Percentiles rank a stretch among this genome's conserved stretches.
These are phyloP conservation scores for Suillus sp. DNA, from an alignment of 768 basidiomycete species.

Conservation along the genomic window DNA sequence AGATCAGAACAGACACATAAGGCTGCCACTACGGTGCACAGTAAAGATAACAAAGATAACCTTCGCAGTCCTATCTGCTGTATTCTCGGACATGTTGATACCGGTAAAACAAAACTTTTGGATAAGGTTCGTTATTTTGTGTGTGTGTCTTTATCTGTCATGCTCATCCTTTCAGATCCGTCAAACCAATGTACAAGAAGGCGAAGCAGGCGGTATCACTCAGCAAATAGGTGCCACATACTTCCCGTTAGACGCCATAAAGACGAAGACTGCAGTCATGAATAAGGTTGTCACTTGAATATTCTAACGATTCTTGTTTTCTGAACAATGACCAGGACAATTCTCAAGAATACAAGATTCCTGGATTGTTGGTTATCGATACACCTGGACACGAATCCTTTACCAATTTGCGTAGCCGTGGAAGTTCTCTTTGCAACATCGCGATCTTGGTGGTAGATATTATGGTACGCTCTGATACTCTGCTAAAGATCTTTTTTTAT, in stretches of 20 bases:
- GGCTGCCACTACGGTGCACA: conserved; percentile 82
- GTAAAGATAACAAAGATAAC: conserved; percentile 89
- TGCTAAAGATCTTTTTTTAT: conserved; percentile 5
- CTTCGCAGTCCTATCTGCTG: conserved; percentile 97
- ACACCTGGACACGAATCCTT: conserved; percentile 99
- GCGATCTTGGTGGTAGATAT: conserved; percentile 99
- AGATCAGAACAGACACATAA: conserved; percentile 76
- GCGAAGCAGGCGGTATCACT: conserved; percentile 99
- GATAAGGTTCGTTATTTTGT: conserved; percentile 71
- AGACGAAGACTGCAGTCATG: conserved; percentile 90
- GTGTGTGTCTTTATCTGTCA: conserved; percentile 11
- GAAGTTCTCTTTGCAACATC: conserved; percentile 97
- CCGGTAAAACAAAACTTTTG: conserved; percentile 95
- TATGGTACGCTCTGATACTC: conserved; percentile 57
- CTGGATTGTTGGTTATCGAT: conserved; percentile 94
- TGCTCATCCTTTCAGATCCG: conserved; percentile 67
- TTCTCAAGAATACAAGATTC: conserved; percentile 91
- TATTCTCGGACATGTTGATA: conserved; percentile 99
- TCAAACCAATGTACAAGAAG: conserved; percentile 99
- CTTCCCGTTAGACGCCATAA: conserved; percentile 95
- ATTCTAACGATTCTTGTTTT: conserved; percentile 8
- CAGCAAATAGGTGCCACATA: conserved; percentile 99
- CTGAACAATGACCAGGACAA: conserved; percentile 54
- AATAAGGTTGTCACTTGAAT: conserved; percentile 59
- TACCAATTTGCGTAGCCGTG: conserved; percentile 93